Conservation (phyloP, 2,329 filamentous ascomycete species). For the Reticulascus tulasneorum region DNA sequence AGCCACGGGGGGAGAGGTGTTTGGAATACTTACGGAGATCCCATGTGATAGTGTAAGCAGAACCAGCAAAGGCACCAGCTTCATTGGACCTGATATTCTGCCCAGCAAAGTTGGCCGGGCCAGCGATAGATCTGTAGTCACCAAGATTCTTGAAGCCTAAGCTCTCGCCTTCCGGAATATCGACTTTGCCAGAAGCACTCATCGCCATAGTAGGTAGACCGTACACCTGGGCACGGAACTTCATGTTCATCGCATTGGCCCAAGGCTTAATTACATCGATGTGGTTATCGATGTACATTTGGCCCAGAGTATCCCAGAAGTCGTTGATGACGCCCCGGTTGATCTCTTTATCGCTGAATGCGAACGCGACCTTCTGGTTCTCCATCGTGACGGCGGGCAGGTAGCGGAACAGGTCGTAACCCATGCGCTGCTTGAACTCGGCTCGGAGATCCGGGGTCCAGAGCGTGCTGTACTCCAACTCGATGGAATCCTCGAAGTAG, state of each 20-base stretch:
- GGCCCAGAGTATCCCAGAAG: slow-evolving; percentile 10
- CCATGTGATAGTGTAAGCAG: slow-evolving; percentile 1
- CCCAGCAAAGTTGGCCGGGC: slow-evolving; percentile 4
- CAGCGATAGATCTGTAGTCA: slow-evolving; percentile 2
- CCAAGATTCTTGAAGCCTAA: slow-evolving; percentile 5
- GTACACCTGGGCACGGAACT: slow-evolving; percentile 12
- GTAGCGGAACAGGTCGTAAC: slow-evolving; percentile 6
- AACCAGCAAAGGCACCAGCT: slow-evolving; percentile 5
- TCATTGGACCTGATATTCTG: slow-evolving; percentile 1
- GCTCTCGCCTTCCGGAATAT: slow-evolving; percentile 4
- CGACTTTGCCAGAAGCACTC: slow-evolving; percentile 1
- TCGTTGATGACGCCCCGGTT: slow-evolving; percentile 11
- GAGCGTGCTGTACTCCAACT: slow-evolving; percentile 9
- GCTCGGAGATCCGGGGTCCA: slow-evolving; percentile 4
- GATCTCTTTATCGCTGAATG: slow-evolving; percentile 5
- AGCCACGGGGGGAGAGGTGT: background rate
- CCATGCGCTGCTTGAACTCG: slow-evolving; percentile 7
- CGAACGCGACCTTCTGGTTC: slow-evolving; percentile 10
- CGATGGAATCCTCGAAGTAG: slow-evolving; percentile 13
- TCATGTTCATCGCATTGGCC: slow-evolving; percentile 4
- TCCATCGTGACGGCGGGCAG: slow-evolving; percentile 7
- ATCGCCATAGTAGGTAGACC: slow-evolving; percentile 9
- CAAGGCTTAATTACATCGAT: slow-evolving; percentile 4
- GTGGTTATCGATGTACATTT: slow-evolving; percentile 12
- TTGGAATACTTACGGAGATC: background rate